Evolutionary conservation across 306 rosid species (phyloP), one percentile per base, ranked within the genome.

Genomic region (Medicago arabica): DNA sequence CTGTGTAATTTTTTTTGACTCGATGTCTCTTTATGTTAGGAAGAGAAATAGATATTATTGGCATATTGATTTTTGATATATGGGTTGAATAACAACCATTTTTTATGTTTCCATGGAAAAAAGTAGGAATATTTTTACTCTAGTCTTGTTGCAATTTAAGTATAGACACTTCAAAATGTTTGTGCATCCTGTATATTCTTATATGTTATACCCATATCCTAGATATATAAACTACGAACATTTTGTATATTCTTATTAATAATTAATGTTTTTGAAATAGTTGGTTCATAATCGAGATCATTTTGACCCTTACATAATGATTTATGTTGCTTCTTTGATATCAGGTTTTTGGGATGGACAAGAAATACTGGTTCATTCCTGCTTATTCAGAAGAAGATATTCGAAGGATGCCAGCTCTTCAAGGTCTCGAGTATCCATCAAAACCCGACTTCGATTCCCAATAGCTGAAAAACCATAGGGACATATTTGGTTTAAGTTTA

Each of bases 381-480:
- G 89, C 92, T 38, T 96, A 96, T 81, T 90, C 97, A 3, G 99
- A 92, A 46, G 99, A 96, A 84, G 99, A 96, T 81, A 49, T 88
- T 14, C 87, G 98, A 75, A 86, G 87, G 76, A 89, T 90, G 86
- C 98, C 99, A 3, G 99, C 88, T 3, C 96, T 96, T 40, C 98
- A 96, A 80, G 99, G 99, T 58, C 92, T 96, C 0, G 98, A 96
- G 16, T 96, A 92, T 78, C 99, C 99, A 21, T 92, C 98, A 38
- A 92, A 89, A 80, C 97, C 97, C 1, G 99, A 88, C 44, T 89
- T 89, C 4, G 96, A 96, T 67, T 96, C 94, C 53, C 92, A 89
- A 83, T 92, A 89, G 85, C 89, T 87, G 77, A 87, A 75, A 87
- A 83, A 61, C 44, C 11, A 5, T 15, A 14, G 34, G 19, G 8